Percentiles rank a stretch among this genome's conserved stretches.
These are phyloP conservation scores for Lipomyces mesembrius DNA, from an alignment of 805 yeast genomes.

Conservation along the genomic window DNA sequence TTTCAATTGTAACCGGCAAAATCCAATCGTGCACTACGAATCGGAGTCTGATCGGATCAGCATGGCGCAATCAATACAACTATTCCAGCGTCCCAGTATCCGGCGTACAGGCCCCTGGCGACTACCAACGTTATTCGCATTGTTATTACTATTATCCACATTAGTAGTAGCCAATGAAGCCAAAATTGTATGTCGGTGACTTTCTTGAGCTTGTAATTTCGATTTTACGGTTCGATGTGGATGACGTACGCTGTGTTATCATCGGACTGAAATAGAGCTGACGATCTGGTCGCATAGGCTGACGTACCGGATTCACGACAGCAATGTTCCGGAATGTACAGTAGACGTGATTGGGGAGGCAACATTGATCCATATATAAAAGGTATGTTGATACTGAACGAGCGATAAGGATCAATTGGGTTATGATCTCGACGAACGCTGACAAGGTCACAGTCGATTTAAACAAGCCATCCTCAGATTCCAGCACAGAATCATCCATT, in stretches of 20 bases:
- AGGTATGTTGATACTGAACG: slow-evolving; percentile 49
- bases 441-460: not conserved
- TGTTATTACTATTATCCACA: not conserved
- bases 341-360: slow-evolving; percentile 88
- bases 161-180: slow-evolving; percentile 5
- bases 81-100: not conserved
- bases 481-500: slow-evolving; percentile 45
- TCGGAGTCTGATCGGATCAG: not conserved
- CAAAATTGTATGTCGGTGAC: not conserved
- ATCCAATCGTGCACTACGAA: not conserved
- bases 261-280: not conserved
- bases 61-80: not conserved
- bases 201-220: not conserved
- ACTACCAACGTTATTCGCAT: not conserved
- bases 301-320: slow-evolving; percentile 61
- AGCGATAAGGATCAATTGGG: slow-evolving; percentile 42
- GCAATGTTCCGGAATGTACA: slow-evolving; percentile 88
- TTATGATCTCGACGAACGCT: slow-evolving; percentile 35
- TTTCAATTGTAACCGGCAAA: not conserved
- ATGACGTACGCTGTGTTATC: not conserved
- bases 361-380: slow-evolving; percentile 64
- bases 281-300: slow-evolving; percentile 15
- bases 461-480: not conserved
- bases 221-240: not conserved
- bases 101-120: not conserved